Conservation (phyloP, 768 basidiomycete genomes). For the Mrakia gelida region DNA sequence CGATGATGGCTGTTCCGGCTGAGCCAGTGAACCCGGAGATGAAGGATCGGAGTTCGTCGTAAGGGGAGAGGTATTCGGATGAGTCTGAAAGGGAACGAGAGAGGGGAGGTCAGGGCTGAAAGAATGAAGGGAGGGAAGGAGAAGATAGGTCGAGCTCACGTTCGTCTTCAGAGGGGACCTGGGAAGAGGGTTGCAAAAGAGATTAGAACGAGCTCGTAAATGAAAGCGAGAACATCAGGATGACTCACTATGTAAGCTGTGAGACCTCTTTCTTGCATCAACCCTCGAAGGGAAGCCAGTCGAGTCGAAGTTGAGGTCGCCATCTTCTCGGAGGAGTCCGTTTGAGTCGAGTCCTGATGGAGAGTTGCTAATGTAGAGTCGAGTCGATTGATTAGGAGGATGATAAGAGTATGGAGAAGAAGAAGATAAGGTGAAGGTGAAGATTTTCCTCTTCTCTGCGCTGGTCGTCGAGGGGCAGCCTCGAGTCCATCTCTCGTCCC, state of each 20-base stretch:
- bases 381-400: not conserved
- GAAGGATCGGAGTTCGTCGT: constrained; percentile 76
- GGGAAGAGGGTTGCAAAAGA: not conserved
- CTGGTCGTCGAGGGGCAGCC: not conserved
- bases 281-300: not conserved
- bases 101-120: not conserved
- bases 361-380: not conserved
- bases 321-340: not conserved
- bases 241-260: constrained; percentile 10
- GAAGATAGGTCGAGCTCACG: not conserved
- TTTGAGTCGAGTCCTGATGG: not conserved
- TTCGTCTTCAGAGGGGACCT: constrained; percentile 19
- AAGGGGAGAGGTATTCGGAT: constrained; percentile 81
- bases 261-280: not conserved
- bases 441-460: not conserved
- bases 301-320: not conserved
- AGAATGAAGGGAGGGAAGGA: not conserved
- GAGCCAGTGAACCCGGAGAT: constrained; percentile 94
- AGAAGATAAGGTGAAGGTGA: not conserved
- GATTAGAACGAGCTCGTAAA: too few relatives aligned
- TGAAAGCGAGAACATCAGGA: too few relatives aligned
- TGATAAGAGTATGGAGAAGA: not conserved
- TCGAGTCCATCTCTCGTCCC: too few relatives aligned
- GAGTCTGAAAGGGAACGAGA: constrained; percentile 57
- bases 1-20: constrained; percentile 57